Evolutionary conservation across 164 flowering plant genomes (phyloP).

Genomic region (Stephania yunnanensis): DNA sequence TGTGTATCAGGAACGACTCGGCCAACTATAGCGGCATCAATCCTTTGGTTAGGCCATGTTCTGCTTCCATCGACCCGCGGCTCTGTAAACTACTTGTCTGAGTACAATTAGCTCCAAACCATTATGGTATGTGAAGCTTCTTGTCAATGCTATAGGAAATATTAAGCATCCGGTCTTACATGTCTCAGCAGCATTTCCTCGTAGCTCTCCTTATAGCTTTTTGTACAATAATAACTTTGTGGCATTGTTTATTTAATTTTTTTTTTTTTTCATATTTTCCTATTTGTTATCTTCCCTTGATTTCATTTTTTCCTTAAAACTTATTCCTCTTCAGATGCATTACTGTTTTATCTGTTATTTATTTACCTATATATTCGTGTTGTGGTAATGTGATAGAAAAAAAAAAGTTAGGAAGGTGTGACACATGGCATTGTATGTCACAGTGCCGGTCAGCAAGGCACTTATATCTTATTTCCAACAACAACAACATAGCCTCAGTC

Average conservation of each 20-base stretch:
- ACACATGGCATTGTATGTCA: too few relatives aligned
- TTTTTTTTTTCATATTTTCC: neutral
- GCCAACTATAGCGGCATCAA: slow-evolving; percentile 28
- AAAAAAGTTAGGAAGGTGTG: too few relatives aligned
- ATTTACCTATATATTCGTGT: too few relatives aligned
- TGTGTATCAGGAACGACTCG: slow-evolving; percentile 39
- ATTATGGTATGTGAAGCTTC: neutral
- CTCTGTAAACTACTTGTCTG: neutral
- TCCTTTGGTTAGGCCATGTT: neutral
- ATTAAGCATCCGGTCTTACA: neutral
- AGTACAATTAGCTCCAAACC: neutral
- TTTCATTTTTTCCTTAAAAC: too few relatives aligned
- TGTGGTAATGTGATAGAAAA: too few relatives aligned
- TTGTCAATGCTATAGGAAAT: neutral
- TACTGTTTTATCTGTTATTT: too few relatives aligned
- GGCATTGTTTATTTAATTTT: neutral
- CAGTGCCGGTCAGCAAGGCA: too few relatives aligned
- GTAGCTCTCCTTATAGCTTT: neutral
- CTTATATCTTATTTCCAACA: too few relatives aligned
- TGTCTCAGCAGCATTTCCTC: neutral
- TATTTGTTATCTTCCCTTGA: neutral
- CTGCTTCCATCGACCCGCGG: neutral
- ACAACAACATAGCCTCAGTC: too few relatives aligned
- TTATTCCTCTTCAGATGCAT: too few relatives aligned
- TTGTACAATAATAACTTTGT: neutral